A percentile compares a stretch with the other conserved stretches of the same genome.
Conservation (phyloP, 768 basidiomycete species). For the Russula virescens region DNA sequence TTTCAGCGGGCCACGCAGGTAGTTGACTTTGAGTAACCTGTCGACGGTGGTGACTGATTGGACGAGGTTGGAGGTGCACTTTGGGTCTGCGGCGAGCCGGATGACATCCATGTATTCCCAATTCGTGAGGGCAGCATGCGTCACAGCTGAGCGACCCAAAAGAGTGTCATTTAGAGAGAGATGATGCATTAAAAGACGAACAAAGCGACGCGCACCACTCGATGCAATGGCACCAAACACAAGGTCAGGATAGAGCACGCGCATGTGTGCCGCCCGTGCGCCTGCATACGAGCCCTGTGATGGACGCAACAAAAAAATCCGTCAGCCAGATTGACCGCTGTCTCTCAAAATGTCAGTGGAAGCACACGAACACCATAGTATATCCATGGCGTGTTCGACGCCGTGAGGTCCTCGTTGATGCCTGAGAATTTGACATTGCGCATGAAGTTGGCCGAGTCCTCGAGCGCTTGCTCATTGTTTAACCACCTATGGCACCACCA, state of each 20-base stretch:
- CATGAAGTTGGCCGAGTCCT: constrained; percentile 93
- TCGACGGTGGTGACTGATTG: constrained; percentile 60
- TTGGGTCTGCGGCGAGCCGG: constrained; percentile 57
- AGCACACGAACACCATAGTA: constrained; percentile 74
- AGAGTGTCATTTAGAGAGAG: not conserved
- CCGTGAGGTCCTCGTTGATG: constrained; percentile 63
- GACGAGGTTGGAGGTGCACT: constrained; percentile 56
- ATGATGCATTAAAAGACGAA: not conserved
- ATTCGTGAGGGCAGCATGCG: constrained; percentile 73
- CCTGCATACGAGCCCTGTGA: constrained; percentile 87
- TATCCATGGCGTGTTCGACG: constrained; percentile 77
- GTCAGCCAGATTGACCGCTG: not conserved
- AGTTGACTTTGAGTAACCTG: constrained; percentile 44
- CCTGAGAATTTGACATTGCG: constrained; percentile 67
- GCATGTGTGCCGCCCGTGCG: constrained; percentile 90
- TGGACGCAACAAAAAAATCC: not conserved
- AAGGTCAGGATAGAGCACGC: constrained; percentile 77
- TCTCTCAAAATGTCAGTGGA: not conserved
- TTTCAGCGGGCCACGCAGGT: constrained; percentile 53
- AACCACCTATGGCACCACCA: constrained; percentile 54
- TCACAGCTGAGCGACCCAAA: constrained; percentile 52
- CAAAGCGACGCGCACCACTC: constrained; percentile 46
- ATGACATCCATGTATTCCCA: constrained; percentile 91
- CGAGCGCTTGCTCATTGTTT: constrained; percentile 81
- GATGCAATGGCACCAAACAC: constrained; percentile 88